Evolutionary conservation across 1,139 yeast species (phyloP), one percentile per base, ranked within the genome.

Genomic region (Debaryomyces fabryi): DNA sequence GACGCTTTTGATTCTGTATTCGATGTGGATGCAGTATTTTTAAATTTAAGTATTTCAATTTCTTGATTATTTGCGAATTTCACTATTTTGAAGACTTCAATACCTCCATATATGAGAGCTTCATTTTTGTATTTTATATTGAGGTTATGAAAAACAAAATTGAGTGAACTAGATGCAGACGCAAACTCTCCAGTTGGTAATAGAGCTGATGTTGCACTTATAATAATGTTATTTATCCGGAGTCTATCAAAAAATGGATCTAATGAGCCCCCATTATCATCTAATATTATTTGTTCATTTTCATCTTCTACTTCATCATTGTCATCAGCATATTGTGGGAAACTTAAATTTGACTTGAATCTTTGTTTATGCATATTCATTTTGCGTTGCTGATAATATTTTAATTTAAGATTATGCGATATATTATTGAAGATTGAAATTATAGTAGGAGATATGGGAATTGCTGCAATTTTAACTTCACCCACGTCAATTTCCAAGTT

Each of bases 401-500:
- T 69, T 38, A 66, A 57, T 53, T 66, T 73, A 45, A 72, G 51
- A 18, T 65, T 63, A 45, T 70, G 58, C 1, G 75, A 58, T 2
- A 76, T 60, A 2, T 71, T 71, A 39, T 64, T 59, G 27, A 74
- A 54, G 1, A 73, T 55, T 0, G 74, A 57, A 1, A 65, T 54
- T 2, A 67, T 54, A 0, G 76, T 67, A 1, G 79, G 79, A 0
- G 67, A 52, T 16, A 72, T 53, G 0, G 79, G 79, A 2, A 62
- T 63, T 4, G 65, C 59, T 0, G 88, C 76, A 1, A 83, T 47
- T 27, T 68, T 71, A 1, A 85, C 58, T 5, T 65, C 59, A 13
- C 77, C 85, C 3, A 85, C 58, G 3, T 74, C 69, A 3, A 84
- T 58, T 5, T 65, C 69, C 34, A 86, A 57, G 52, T 84, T 74